These are phyloP conservation scores for Aureobasidium mangrovei DNA, from an alignment of 2,329 filamentous ascomycete genomes.

Conservation along the genomic window DNA sequence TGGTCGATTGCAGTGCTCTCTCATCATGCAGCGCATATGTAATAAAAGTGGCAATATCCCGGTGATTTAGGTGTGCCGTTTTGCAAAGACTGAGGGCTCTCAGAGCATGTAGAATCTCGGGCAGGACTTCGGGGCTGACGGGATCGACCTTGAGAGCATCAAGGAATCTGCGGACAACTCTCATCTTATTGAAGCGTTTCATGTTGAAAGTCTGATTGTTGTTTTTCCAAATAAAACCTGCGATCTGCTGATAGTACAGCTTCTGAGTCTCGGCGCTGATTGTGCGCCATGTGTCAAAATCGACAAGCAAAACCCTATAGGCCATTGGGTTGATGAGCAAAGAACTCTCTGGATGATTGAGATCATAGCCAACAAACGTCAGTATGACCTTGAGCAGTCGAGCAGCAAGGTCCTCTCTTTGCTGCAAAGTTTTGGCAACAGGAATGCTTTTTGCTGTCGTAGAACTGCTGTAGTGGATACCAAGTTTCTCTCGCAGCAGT, in stretches of 20 bases:
- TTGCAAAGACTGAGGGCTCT: slow-evolving; percentile 71
- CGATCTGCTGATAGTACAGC: slow-evolving; percentile 88
- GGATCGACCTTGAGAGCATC: slow-evolving; percentile 84
- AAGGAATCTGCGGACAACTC: slow-evolving; percentile 80
- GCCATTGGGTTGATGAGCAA: slow-evolving; percentile 94
- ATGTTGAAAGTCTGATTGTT: slow-evolving; percentile 90
- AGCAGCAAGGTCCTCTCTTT: slow-evolving; percentile 44
- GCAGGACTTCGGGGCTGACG: slow-evolving; percentile 62
- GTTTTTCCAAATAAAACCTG: slow-evolving; percentile 79
- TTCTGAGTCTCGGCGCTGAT: slow-evolving; percentile 69
- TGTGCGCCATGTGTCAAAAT: slow-evolving; percentile 86
- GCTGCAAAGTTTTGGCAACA: slow-evolving; percentile 27
- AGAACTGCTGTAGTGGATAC: slow-evolving; percentile 26
- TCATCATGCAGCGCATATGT: slow-evolving; percentile 76
- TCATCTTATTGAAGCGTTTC: slow-evolving; percentile 80
- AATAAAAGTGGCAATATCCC: slow-evolving; percentile 82
- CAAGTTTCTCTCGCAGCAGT: slow-evolving; percentile 75
- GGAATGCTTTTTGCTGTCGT: slow-evolving; percentile 15
- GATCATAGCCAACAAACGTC: slow-evolving; percentile 81
- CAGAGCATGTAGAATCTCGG: slow-evolving; percentile 70
- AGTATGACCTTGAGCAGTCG: slow-evolving; percentile 69
- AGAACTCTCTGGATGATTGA: slow-evolving; percentile 69
- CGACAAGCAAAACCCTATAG: slow-evolving; percentile 83
- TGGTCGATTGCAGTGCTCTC: slow-evolving; percentile 4
- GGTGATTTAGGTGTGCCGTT: slow-evolving; percentile 73